These are phyloP conservation scores for Anthracocystis walkeri DNA, from an alignment of 1,284 basidiomycete genomes.

Conservation along the genomic window DNA sequence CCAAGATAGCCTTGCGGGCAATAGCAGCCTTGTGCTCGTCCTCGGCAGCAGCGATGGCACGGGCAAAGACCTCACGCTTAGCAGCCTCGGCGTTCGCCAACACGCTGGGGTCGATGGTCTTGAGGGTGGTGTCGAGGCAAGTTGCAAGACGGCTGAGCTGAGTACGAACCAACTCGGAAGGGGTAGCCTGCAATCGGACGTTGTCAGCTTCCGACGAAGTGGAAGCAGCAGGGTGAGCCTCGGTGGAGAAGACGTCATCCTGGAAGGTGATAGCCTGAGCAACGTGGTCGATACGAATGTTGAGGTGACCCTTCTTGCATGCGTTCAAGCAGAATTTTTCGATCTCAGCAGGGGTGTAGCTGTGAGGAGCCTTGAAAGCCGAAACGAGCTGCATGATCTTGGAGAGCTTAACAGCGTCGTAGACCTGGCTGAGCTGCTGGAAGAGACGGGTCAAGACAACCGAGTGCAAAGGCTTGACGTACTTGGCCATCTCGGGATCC, in stretches of 20 bases:
- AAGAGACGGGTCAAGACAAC: slow-evolving; percentile 94
- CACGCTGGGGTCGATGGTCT: slow-evolving; percentile 60
- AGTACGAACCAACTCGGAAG: slow-evolving; percentile 67
- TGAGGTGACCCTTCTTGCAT: slow-evolving; percentile 87
- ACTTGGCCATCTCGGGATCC: slow-evolving; percentile 71
- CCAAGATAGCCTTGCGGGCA: slow-evolving; percentile 75
- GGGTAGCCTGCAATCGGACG: slow-evolving; percentile 64
- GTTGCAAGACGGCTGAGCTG: slow-evolving; percentile 66
- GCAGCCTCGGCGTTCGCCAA: slow-evolving; percentile 55
- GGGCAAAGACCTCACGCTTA: slow-evolving; percentile 59
- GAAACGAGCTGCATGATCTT: slow-evolving; percentile 68
- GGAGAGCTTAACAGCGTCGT: slow-evolving; percentile 81
- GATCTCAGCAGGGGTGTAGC: slow-evolving; percentile 68
- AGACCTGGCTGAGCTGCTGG: slow-evolving; percentile 92
- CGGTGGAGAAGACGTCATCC: slow-evolving; percentile 74
- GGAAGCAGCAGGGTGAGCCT: slow-evolving; percentile 61
- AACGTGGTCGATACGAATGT: slow-evolving; percentile 89
- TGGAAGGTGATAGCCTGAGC: slow-evolving; percentile 86
- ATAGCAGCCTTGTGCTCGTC: slow-evolving; percentile 66
- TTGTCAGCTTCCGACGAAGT: slow-evolving; percentile 57
- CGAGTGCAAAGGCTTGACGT: slow-evolving; percentile 89
- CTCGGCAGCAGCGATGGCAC: slow-evolving; percentile 63
- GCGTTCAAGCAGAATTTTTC: slow-evolving; percentile 87
- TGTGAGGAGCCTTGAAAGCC: slow-evolving; percentile 66
- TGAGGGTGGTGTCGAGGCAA: slow-evolving; percentile 65